These are phyloP conservation scores for Pestalotiopsis sp. DNA, from an alignment of 2,329 filamentous ascomycete genomes.

Conservation along the genomic window DNA sequence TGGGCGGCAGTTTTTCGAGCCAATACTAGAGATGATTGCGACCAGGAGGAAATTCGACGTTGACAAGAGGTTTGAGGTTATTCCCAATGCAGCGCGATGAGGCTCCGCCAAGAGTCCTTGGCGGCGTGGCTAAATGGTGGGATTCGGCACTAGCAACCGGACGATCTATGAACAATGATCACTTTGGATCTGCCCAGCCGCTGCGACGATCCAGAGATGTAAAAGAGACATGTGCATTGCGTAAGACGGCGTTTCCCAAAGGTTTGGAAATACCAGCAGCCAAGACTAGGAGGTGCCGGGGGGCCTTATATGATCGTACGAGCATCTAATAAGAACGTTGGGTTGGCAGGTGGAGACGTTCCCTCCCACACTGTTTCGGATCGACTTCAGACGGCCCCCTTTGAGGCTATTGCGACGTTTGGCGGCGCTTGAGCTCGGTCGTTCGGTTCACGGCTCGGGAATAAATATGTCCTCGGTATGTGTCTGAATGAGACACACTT, in stretches of 20 bases:
- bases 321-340: neutral
- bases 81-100: constrained; percentile 12
- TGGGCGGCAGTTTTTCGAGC: neutral
- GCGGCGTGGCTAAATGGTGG: neutral
- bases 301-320: neutral
- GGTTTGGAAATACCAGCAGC: neutral
- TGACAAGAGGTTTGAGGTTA: constrained; percentile 11
- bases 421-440: constrained; percentile 3
- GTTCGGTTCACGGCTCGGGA: neutral
- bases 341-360: constrained; percentile 17
- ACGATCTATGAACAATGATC: constrained; percentile 10
- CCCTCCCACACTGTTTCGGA: constrained; percentile 19
- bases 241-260: constrained; percentile 1
- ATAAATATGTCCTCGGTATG: neutral
- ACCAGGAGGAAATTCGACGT: too few species aligned
- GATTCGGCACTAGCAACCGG: constrained; percentile 8
- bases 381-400: constrained; percentile 21
- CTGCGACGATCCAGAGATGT: constrained; percentile 1
- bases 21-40: neutral
- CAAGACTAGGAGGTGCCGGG: neutral
- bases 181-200: constrained; percentile 13
- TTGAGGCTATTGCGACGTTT: constrained; percentile 13
- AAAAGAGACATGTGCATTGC: neutral
- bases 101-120: constrained; percentile 10
- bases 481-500: too few species aligned